Evolutionary conservation across 345 rosid genomes (phyloP).

Genomic region (Ceriops decandra): DNA sequence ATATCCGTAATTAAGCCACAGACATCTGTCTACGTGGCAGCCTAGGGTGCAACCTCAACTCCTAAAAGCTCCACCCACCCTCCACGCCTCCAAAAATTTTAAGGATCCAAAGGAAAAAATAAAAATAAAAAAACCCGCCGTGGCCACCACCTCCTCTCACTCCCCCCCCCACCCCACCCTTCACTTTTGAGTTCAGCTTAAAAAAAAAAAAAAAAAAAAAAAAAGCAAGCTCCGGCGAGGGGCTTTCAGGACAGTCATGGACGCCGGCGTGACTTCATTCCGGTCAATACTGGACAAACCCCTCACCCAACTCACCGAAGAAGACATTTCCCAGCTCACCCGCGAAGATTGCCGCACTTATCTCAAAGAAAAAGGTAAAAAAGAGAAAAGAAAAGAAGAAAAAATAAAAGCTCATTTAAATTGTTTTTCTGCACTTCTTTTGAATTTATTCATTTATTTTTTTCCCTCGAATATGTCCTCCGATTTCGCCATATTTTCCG

Average conservation of each 20-base stretch:
- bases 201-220: too few species aligned
- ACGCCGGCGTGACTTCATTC: slow-evolving; percentile 46
- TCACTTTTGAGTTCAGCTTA: neutral
- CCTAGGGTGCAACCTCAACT: slow-evolving; percentile 58
- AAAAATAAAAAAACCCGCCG: neutral
- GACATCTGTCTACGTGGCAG: slow-evolving; percentile 64
- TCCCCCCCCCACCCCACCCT: neutral
- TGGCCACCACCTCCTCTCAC: neutral
- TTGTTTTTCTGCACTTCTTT: neutral
- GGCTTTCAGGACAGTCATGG: slow-evolving; percentile 22
- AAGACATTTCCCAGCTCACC: slow-evolving; percentile 95
- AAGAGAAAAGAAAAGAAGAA: fast-evolving
- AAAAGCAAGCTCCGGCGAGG: too few species aligned
- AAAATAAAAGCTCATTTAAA: too few species aligned
- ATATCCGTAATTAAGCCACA: slow-evolving; percentile 22
- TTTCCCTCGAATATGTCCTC: slow-evolving; percentile 17
- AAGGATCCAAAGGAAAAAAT: neutral
- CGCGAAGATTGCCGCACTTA: slow-evolving; percentile 93
- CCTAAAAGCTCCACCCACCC: slow-evolving; percentile 26
- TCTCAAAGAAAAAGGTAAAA: slow-evolving; percentile 78
- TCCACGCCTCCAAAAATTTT: neutral
- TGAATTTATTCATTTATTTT: neutral
- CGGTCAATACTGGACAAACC: slow-evolving; percentile 70
- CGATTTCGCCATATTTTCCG: slow-evolving; percentile 29
- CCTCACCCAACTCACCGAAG: slow-evolving; percentile 67